Evolutionary conservation across 768 basidiomycete species (phyloP).

Genomic region (Mycena alexandri): DNA sequence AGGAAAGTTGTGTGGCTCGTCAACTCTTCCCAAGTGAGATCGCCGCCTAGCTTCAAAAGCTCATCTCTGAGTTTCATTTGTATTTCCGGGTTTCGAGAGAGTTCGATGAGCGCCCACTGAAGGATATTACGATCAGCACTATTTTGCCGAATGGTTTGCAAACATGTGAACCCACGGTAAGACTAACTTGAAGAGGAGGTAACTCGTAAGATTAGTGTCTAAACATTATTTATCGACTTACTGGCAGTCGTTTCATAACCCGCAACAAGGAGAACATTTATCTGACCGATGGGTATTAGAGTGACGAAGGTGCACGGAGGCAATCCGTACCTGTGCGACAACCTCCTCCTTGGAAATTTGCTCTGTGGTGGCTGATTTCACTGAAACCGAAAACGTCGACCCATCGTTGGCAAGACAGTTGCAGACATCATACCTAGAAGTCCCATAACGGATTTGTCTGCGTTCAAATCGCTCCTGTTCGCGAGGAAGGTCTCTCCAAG

Average conservation of each 20-base stretch:
- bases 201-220: not conserved
- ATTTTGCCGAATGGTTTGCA: no score
- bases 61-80: constrained; percentile 50
- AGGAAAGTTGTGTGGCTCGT: constrained; percentile 47
- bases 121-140: not conserved
- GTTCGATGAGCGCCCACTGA: constrained; percentile 54
- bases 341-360: constrained; percentile 26
- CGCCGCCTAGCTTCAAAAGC: constrained; percentile 31
- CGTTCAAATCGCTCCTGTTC: not conserved
- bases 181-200: constrained; percentile 11
- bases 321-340: constrained; percentile 7
- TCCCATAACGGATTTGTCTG: constrained; percentile 26
- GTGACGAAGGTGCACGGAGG: no score
- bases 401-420: not conserved
- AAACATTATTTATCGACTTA: not conserved
- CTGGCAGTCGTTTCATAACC: constrained; percentile 27
- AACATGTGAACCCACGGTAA: not conserved
- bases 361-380: constrained; percentile 4
- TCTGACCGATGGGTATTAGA: not conserved
- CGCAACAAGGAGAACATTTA: constrained; percentile 19
- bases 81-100: constrained; percentile 45
- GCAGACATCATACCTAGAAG: not conserved
- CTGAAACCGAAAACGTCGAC: not conserved
- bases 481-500: constrained; percentile 16
- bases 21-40: constrained; percentile 26